Evolutionary conservation across 306 rosid genomes (phyloP), one percentile per base, ranked within the genome.

Genomic region (Prosopis cineraria): DNA sequence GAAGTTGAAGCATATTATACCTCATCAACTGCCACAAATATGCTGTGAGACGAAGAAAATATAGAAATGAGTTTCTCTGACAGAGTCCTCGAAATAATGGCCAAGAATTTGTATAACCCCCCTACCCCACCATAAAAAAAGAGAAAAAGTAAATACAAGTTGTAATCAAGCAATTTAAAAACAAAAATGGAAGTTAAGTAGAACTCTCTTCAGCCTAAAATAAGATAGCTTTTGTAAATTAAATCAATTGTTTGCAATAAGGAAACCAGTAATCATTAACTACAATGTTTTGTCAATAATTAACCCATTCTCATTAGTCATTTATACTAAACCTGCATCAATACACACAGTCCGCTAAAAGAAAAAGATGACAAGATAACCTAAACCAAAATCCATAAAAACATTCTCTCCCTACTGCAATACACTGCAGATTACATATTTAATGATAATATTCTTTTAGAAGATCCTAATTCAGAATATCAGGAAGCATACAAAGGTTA

Each of bases 21-120:
- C 99, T 90, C 99, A 96, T 93, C 85, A 93, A 87, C 87, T 96
- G 99, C 99, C 99, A 96, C 81, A 96, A 73, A 85, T 56, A 96
- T 43, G 99, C 98, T 96, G 97, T 27, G 44, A 75, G 73, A 72
- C 74, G 53, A 59, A 34, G 19, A 84, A 45, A 8, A 68, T 71
- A 66, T 6, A 20, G 10, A 75, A 62, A 68, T 64, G 67, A 72
- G 67, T 60, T 20, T 75, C 65, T 40, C 65, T 7, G 45, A 29
- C 24, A 40, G 29, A 58, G 48, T 74, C 14, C 65, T 40, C 47
- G 68, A 60, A 37, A 59, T 37, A 48, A 59, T 24, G 40, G 75
- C 12, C 67, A 37, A 48, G 17, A 19, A 45, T 70, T 45, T 25
- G 22, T 5, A 59, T 44, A 30, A 60, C 6, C 72, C 30, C 30